These are phyloP conservation scores for Huntiella omanensis DNA, from an alignment of 2,329 filamentous ascomycete genomes.

Conservation along the genomic window DNA sequence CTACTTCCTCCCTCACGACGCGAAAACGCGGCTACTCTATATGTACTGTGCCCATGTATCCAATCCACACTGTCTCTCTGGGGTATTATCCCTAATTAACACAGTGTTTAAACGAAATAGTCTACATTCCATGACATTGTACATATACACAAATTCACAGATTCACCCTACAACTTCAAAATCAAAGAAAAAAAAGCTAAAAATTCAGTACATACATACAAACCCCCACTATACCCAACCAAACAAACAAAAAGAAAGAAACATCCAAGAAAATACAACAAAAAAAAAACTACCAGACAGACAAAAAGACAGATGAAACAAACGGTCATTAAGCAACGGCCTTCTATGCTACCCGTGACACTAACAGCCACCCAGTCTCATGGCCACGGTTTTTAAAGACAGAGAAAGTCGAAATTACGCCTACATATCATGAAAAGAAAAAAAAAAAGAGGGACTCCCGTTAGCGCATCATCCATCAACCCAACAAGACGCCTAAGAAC, in stretches of 20 bases:
- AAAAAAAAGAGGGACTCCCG: background rate
- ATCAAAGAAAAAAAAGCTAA: constrained; percentile 6
- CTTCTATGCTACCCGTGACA: background rate
- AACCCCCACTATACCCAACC: background rate
- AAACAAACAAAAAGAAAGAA: constrained; percentile 12
- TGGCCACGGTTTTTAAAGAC: background rate
- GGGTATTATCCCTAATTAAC: background rate
- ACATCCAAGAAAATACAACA: constrained; percentile 10
- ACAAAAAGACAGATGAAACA: constrained; percentile 10
- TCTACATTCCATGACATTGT: background rate
- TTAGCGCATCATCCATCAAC: background rate
- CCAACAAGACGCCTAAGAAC: background rate
- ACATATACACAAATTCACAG: background rate
- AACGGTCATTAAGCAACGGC: background rate
- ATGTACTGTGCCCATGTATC: background rate
- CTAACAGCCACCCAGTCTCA: background rate
- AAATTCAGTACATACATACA: background rate
- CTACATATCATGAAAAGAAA: background rate
- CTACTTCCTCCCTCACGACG: background rate
- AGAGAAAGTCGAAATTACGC: background rate
- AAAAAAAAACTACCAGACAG: constrained; percentile 12
- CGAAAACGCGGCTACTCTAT: constrained; percentile 3
- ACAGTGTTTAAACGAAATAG: background rate
- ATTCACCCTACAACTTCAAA: background rate
- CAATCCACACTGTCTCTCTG: background rate